Evolutionary conservation across 805 yeast genomes (phyloP).

Genomic region (Saccharomycopsis lassenensis): DNA sequence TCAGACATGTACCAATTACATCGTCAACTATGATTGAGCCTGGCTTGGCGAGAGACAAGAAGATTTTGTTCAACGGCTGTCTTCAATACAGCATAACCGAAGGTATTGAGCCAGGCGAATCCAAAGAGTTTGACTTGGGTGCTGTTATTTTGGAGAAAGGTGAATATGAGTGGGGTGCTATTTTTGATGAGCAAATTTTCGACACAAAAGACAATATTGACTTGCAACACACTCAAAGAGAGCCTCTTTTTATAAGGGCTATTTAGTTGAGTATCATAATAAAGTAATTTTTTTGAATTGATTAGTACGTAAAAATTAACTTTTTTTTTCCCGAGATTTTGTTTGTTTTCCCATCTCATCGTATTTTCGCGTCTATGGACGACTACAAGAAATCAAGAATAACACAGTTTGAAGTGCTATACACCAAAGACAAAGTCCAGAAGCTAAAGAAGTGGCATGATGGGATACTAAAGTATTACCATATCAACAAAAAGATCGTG

Average conservation of each 20-base stretch:
- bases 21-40: no score
- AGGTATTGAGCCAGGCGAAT: slow-evolving; percentile 33
- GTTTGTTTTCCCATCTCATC: no score
- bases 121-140: slow-evolving; percentile 36
- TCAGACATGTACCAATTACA: slow-evolving; percentile 47
- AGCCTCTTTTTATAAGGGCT: slow-evolving; percentile 27
- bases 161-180: slow-evolving; percentile 69
- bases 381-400: no score
- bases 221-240: slow-evolving; percentile 29
- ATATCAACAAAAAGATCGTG: slow-evolving; percentile 38
- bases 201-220: slow-evolving; percentile 20
- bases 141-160: slow-evolving; percentile 66
- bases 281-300: slow-evolving; percentile 1
- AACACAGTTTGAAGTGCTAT: slow-evolving; percentile 36
- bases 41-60: slow-evolving; percentile 37
- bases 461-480: slow-evolving; percentile 35
- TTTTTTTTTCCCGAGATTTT: no score
- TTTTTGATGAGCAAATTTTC: slow-evolving; percentile 36
- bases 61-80: slow-evolving; percentile 61
- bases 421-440: slow-evolving; percentile 34
- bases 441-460: slow-evolving; percentile 43
- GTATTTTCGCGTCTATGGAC: no score
- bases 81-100: slow-evolving; percentile 44
- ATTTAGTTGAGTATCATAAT: slow-evolving; percentile 1
- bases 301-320: no score